phyloP scores from a whole-genome alignment of 2,329 filamentous ascomycete species.

The Xylariaceae sp. region DNA sequence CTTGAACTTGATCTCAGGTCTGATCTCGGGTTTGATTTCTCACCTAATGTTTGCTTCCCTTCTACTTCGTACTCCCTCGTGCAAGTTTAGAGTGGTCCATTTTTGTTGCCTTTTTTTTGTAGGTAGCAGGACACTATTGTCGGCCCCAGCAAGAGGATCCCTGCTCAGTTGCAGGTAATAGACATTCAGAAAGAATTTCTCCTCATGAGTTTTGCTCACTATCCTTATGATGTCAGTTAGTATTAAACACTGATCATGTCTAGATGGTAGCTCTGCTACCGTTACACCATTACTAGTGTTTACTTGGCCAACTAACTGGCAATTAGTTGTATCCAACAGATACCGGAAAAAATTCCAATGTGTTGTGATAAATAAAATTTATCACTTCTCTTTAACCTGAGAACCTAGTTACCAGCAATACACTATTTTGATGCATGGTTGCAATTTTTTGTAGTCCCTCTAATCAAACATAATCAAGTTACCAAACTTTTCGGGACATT shows the following conservation, averaged over 20 bases:
- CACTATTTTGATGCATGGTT: not conserved
- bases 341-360: not conserved
- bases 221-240: not conserved
- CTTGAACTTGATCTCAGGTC: not conserved
- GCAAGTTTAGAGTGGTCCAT: not conserved
- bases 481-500: not conserved
- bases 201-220: not conserved
- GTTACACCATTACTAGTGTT: not conserved
- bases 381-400: not conserved
- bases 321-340: not conserved
- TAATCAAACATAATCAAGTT: not conserved
- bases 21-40: not conserved
- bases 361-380: not conserved
- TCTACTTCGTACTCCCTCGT: not conserved
- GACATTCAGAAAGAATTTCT: not conserved
- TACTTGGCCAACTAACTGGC: not conserved
- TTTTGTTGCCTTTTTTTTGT: not conserved
- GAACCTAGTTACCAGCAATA: not conserved
- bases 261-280: not conserved
- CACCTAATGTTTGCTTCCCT: not conserved
- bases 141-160: not conserved
- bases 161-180: not conserved
- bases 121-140: too few relatives aligned
- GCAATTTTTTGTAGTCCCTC: not conserved
- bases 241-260: not conserved